A percentile compares a stretch with the other conserved stretches of the same genome.
Evolutionary conservation across 768 basidiomycete genomes (phyloP).

Genomic region (Mycena capillaripes): DNA sequence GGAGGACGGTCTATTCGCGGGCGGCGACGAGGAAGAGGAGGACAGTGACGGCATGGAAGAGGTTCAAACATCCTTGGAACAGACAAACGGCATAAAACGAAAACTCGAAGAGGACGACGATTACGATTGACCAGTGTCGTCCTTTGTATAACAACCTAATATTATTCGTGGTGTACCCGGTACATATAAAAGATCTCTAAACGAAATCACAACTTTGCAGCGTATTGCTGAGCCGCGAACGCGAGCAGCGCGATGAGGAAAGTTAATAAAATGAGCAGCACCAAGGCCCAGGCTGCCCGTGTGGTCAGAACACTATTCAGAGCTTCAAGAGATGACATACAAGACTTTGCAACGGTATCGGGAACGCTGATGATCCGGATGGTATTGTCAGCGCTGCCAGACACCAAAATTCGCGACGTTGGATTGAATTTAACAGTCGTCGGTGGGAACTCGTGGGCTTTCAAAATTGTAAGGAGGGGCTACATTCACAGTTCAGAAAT

Average conservation of each 20-base stretch:
- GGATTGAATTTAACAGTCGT: conserved; percentile 94
- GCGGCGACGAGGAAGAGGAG: conserved; percentile 80
- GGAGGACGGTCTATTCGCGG: conserved; percentile 83
- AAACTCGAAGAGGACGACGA: conserved; percentile 91
- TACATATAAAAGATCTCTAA: conserved; percentile 15
- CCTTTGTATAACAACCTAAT: conserved; percentile 43
- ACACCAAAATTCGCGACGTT: conserved; percentile 81
- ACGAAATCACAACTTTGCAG: conserved; percentile 10
- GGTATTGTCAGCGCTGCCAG: conserved; percentile 92
- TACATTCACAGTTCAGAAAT: conserved; percentile 48
- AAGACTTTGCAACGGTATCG: conserved; percentile 60
- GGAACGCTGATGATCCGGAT: conserved; percentile 87
- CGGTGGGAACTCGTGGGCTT: conserved; percentile 95
- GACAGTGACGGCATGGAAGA: conserved; percentile 91
- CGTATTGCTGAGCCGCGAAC: conserved; percentile 33
- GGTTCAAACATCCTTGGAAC: conserved; percentile 65
- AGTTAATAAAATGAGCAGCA: conserved; percentile 49
- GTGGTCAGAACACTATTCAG: not conserved
- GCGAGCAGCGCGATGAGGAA: conserved; percentile 50
- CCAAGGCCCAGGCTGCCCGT: conserved; percentile 46
- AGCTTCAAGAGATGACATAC: conserved; percentile 55
- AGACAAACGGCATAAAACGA: conserved; percentile 77
- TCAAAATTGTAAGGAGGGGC: conserved; percentile 90
- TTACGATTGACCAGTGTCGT: conserved; percentile 55
- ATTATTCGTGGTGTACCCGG: conserved; percentile 24